phyloP scores from a whole-genome alignment of 2,329 filamentous ascomycete species.

The Aspergillus tanneri region DNA sequence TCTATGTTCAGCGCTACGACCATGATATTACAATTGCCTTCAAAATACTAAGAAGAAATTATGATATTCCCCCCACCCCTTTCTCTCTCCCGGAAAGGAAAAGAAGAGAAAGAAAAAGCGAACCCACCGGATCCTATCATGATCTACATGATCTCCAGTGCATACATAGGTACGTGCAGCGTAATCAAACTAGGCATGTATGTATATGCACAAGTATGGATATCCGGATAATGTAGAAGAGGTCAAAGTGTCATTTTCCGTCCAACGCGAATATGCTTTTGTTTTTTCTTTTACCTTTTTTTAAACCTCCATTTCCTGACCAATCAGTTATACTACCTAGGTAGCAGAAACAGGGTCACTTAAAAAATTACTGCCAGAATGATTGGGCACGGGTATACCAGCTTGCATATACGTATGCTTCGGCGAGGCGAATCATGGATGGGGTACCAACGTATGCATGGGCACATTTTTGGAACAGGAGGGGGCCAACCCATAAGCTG shows the following conservation, averaged over 20 bases:
- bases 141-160: slow-evolving; percentile 21
- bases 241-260: background rate
- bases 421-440: background rate
- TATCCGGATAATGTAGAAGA: background rate
- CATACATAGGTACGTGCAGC: slow-evolving; percentile 14
- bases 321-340: no score
- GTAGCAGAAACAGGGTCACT: background rate
- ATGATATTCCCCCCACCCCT: no score
- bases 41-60: no score
- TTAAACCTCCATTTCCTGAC: no score
- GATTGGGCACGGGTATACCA: background rate
- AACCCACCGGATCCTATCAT: background rate
- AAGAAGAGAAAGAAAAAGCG: no score
- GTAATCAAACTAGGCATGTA: slow-evolving; percentile 8
- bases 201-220: background rate
- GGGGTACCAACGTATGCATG: background rate
- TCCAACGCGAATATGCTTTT: background rate
- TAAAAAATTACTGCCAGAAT: background rate
- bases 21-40: no score
- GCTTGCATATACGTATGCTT: background rate
- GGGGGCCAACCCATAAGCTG: background rate
- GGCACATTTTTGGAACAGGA: background rate
- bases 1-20: no score
- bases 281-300: background rate
- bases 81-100: no score